Percentiles rank a stretch among this genome's conserved stretches.
Evolutionary conservation across 1,284 basidiomycete genomes (phyloP).

Genomic region (Apiotrichum montevideense): DNA sequence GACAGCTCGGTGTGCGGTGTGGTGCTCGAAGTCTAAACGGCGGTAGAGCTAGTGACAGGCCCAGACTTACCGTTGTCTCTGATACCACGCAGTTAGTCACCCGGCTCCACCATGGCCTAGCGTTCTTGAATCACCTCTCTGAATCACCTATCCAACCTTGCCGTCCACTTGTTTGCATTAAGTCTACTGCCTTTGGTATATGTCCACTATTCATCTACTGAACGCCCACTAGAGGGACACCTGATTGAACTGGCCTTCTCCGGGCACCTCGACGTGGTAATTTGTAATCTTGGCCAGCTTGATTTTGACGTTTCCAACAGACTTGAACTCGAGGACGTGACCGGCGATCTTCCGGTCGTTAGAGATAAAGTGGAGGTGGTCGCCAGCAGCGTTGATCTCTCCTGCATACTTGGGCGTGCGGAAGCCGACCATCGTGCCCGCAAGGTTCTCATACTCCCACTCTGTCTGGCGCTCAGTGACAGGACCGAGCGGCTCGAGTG

Average conservation of each 20-base stretch:
- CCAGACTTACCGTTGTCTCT: too few relatives aligned
- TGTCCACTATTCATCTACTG: too few relatives aligned
- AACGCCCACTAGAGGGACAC: neutral
- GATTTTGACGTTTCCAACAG: neutral
- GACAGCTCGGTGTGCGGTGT: too few relatives aligned
- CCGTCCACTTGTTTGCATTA: too few relatives aligned
- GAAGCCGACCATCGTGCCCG: conserved; percentile 10
- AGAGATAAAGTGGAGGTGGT: conserved; percentile 12
- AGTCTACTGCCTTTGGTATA: too few relatives aligned
- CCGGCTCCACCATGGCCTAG: too few relatives aligned
- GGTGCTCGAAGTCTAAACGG: too few relatives aligned
- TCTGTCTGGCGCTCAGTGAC: conserved; percentile 8
- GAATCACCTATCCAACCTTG: too few relatives aligned
- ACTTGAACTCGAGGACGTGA: conserved; percentile 7
- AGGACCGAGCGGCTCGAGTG: conserved; percentile 1
- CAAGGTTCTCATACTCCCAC: neutral
- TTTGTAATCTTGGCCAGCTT: neutral
- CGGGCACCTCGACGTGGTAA: conserved; percentile 3
- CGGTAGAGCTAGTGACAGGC: too few relatives aligned
- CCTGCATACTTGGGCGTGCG: conserved; percentile 9
- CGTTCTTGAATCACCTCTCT: too few relatives aligned
- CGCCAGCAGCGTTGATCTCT: conserved; percentile 8
- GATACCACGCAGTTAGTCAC: too few relatives aligned
- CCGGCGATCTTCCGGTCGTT: conserved; percentile 3
- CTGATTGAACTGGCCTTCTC: neutral